Evolutionary conservation across 1,284 basidiomycete genomes (phyloP).

Genomic region (Xanthoconium separans): DNA sequence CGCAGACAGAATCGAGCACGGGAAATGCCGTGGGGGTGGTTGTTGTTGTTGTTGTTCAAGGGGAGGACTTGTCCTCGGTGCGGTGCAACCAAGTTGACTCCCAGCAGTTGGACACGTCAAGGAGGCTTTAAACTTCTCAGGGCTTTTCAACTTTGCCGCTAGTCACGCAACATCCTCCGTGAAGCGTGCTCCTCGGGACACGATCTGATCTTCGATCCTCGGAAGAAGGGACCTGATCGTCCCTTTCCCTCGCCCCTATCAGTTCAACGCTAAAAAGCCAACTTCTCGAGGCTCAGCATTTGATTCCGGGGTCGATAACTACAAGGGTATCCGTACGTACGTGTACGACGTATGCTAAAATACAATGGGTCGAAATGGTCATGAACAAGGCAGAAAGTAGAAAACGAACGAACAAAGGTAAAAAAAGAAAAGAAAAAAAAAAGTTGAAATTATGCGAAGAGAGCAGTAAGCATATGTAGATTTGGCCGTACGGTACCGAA

Average conservation of each 20-base stretch:
- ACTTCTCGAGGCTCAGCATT: not conserved
- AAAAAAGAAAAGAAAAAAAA: constrained; percentile 5
- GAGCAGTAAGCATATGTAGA: constrained; percentile 7
- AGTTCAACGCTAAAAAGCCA: constrained; percentile 9
- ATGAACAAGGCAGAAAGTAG: not conserved
- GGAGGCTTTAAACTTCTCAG: constrained; percentile 8
- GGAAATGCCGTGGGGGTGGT: constrained; percentile 12
- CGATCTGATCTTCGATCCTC: constrained; percentile 30
- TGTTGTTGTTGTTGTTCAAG: no score
- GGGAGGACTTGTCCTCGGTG: not conserved
- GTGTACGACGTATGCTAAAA: constrained; percentile 13
- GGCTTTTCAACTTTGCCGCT: constrained; percentile 8
- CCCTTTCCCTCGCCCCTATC: constrained; percentile 24
- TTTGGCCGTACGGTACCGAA: constrained; percentile 30
- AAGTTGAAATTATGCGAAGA: constrained; percentile 13
- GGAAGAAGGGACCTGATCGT: constrained; percentile 28
- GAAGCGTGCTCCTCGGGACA: constrained; percentile 24
- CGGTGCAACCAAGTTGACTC: not conserved
- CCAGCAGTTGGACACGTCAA: constrained; percentile 20
- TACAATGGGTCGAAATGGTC: constrained; percentile 15
- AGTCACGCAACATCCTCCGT: constrained; percentile 10
- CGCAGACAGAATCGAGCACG: constrained; percentile 1
- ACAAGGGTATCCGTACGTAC: constrained; percentile 18
- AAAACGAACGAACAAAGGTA: not conserved
- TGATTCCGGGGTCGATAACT: not conserved